Evolutionary conservation across 495 filamentous ascomycete species (phyloP).

Genomic region (Antarctomyces pellizariae): DNA sequence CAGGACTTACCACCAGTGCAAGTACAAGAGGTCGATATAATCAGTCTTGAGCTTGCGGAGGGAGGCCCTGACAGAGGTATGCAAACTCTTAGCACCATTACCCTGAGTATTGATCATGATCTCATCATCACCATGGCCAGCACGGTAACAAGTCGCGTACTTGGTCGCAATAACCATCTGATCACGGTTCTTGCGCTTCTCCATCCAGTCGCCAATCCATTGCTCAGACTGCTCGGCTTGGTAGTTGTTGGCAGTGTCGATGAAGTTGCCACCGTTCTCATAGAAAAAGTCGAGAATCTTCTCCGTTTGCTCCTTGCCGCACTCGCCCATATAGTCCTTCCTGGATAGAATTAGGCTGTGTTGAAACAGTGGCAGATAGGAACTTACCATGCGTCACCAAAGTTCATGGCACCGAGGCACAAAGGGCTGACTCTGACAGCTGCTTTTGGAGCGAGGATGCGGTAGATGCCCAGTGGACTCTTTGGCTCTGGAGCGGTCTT

Average conservation of each 20-base stretch:
- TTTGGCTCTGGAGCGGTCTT: conserved; percentile 17
- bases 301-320: conserved; percentile 34
- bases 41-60: conserved; percentile 36
- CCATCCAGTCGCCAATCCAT: conserved; percentile 64
- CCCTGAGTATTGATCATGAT: conserved; percentile 33
- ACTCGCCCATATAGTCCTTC: conserved; percentile 28
- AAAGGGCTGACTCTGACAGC: conserved; percentile 33
- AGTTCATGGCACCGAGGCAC: conserved; percentile 38
- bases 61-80: conserved; percentile 25
- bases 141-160: conserved; percentile 27
- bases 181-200: conserved; percentile 22
- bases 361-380: neutral
- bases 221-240: conserved; percentile 42
- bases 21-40: conserved; percentile 40
- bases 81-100: conserved; percentile 34
- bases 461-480: conserved; percentile 29
- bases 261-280: conserved; percentile 48
- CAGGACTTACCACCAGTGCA: conserved; percentile 42
- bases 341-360: conserved; percentile 3
- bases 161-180: conserved; percentile 52
- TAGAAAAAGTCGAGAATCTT: conserved; percentile 45
- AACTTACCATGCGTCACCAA: conserved; percentile 29
- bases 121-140: conserved; percentile 16
- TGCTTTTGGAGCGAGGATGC: conserved; percentile 33
- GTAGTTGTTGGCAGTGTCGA: conserved; percentile 55